These are phyloP conservation scores for Alternaria longipes DNA, from an alignment of 2,329 filamentous ascomycete species.

Conservation along the genomic window DNA sequence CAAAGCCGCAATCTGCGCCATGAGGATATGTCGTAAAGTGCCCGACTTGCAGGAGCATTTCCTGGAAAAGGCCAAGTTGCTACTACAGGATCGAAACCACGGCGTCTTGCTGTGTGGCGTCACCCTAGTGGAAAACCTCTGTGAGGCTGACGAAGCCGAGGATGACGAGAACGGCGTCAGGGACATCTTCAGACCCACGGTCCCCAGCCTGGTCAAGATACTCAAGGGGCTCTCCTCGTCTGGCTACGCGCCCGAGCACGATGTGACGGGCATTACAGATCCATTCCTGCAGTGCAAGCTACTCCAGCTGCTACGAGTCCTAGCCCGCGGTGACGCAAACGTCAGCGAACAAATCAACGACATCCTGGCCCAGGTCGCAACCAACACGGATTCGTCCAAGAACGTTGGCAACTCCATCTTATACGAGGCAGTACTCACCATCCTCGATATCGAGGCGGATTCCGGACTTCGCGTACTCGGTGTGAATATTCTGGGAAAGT, in stretches of 20 bases:
- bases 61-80: conserved; percentile 86
- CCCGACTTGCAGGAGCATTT: conserved; percentile 98
- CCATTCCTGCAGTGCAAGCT: conserved; percentile 98
- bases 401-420: conserved; percentile 98
- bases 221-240: conserved; percentile 93
- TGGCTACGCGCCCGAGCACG: conserved; percentile 96
- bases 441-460: conserved; percentile 97
- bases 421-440: conserved; percentile 96
- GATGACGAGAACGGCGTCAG: conserved; percentile 89
- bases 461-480: conserved; percentile 92
- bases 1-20: conserved; percentile 97
- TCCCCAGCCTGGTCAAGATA: conserved; percentile 86
- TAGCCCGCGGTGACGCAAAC: conserved; percentile 84
- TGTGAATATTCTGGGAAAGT: conserved; percentile 98
- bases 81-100: conserved; percentile 93
- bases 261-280: conserved; percentile 97
- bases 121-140: conserved; percentile 89
- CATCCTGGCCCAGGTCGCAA: conserved; percentile 95
- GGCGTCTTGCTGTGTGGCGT: conserved; percentile 92
- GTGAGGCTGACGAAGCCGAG: conserved; percentile 92
- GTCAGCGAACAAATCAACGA: conserved; percentile 99
- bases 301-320: conserved; percentile 81
- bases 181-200: conserved; percentile 87
- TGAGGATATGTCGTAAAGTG: conserved; percentile 98
- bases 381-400: conserved; percentile 97